These are phyloP conservation scores for Penicillium hordei DNA, from an alignment of 2,329 filamentous ascomycete species.

Conservation along the genomic window DNA sequence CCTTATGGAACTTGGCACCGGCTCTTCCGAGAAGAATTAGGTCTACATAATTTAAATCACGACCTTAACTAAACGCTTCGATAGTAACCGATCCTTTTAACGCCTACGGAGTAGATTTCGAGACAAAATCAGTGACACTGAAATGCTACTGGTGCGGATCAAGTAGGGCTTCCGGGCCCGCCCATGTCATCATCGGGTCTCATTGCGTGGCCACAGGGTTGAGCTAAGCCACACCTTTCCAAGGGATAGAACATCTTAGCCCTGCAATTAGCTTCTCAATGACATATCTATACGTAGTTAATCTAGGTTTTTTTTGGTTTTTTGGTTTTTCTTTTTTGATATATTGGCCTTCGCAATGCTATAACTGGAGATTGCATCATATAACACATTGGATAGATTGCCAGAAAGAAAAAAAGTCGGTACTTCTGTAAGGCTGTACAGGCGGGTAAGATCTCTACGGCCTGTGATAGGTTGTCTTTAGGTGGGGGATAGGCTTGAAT, in stretches of 20 bases:
- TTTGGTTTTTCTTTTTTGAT: no score
- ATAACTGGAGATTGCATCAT: background rate
- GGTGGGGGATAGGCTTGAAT: background rate
- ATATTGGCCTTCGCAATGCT: background rate
- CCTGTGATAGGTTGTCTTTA: background rate
- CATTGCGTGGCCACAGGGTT: background rate
- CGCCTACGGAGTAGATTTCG: background rate
- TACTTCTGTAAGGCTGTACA: slow-evolving; percentile 1
- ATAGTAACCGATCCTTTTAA: background rate
- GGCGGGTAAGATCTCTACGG: background rate
- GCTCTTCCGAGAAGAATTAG: background rate
- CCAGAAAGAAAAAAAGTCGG: background rate
- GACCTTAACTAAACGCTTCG: background rate
- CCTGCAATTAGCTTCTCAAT: background rate
- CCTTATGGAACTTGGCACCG: background rate
- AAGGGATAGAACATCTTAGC: background rate
- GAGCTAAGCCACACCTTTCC: slow-evolving; percentile 8
- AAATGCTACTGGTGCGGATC: background rate
- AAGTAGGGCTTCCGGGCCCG: background rate
- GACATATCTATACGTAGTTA: background rate
- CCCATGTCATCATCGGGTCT: slow-evolving; percentile 3
- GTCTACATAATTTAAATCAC: background rate
- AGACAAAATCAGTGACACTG: background rate
- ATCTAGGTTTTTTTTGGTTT: background rate
- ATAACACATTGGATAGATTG: background rate